phyloP scores from a whole-genome alignment of 345 rosid genomes.

The Euphorbia peplus region DNA sequence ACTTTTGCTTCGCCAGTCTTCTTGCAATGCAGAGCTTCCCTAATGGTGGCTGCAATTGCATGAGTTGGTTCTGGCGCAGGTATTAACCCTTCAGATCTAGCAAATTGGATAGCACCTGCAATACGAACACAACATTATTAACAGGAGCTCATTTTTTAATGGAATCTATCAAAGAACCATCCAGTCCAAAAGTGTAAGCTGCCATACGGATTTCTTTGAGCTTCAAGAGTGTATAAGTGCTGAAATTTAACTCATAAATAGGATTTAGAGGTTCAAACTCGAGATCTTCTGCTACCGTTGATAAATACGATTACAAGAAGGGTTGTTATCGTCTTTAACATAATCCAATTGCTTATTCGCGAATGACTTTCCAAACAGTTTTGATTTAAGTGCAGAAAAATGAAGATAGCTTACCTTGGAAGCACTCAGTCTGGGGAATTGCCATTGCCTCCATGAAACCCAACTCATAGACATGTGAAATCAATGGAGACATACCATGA shows the following conservation, averaged over 20 bases:
- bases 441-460: slow-evolving; percentile 88
- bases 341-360: neutral
- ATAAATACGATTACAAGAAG: too few species aligned
- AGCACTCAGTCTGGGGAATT: slow-evolving; percentile 83
- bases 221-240: too few species aligned
- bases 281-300: too few species aligned
- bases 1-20: slow-evolving; percentile 82
- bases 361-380: neutral
- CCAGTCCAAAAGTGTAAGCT: too few species aligned
- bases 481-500: slow-evolving; percentile 93
- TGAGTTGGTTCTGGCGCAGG: slow-evolving; percentile 95
- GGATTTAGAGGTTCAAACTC: too few species aligned
- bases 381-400: neutral
- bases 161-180: too few species aligned
- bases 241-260: too few species aligned
- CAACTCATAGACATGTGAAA: slow-evolving; percentile 77
- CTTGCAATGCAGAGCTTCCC: slow-evolving; percentile 78
- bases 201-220: too few species aligned
- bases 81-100: slow-evolving; percentile 82
- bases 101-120: slow-evolving; percentile 84
- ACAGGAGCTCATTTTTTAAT: too few species aligned
- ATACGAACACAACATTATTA: neutral
- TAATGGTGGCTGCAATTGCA: slow-evolving; percentile 87
- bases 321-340: too few species aligned
- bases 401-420: slow-evolving; percentile 44